Evolutionary conservation across 441 rosid species (phyloP), one percentile per base, ranked within the genome.

Genomic region (Isatis lusitanica): DNA sequence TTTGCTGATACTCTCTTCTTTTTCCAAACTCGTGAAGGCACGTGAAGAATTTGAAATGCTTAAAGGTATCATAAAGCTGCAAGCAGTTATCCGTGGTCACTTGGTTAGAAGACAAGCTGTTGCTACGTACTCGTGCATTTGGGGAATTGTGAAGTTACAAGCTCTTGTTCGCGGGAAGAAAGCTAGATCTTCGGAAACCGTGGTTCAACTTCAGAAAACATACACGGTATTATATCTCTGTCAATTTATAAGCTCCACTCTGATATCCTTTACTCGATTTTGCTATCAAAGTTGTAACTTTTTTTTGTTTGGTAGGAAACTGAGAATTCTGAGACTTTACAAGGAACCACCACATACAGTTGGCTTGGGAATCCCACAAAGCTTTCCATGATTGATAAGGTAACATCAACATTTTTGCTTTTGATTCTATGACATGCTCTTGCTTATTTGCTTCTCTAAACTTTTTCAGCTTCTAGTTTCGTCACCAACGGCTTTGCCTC

Each of bases 81-180:
- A 89, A 78, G 90, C 92, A 61, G 71, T 86, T 52, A 78, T 87
- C 63, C 90, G 92, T 65, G 92, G 94, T 48, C 89, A 77, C 78
- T 79, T 89, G 68, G 89, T 87, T 46, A 83, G 92, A 81, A 85
- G 86, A 74, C 90, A 89, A 85, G 94, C 92, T 44, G 80, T 85
- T 82, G 87, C 92, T 55, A 89, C 94, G n/a, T 82, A 87, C 67
- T 76, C 53, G 1, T 84, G 90, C 78, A 68, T 86, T 39, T 83
- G 80, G 83, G 85, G 86, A 30, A 77, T 85, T 74, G 83, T 89
- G 38, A 87, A 80, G 78, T 61, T 89, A 47, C 94, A 89, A 71
- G 84, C 86, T 18, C 35, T 87, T 63, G 79, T 63, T 63, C 87
- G 92, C 9, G 91, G 91, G 56, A 82, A 59, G 73, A 79, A 74